Evolutionary conservation across 108 stramenopile species (phyloP), one percentile per base, ranked within the genome.

Genomic region (Craspedostauros australis): DNA sequence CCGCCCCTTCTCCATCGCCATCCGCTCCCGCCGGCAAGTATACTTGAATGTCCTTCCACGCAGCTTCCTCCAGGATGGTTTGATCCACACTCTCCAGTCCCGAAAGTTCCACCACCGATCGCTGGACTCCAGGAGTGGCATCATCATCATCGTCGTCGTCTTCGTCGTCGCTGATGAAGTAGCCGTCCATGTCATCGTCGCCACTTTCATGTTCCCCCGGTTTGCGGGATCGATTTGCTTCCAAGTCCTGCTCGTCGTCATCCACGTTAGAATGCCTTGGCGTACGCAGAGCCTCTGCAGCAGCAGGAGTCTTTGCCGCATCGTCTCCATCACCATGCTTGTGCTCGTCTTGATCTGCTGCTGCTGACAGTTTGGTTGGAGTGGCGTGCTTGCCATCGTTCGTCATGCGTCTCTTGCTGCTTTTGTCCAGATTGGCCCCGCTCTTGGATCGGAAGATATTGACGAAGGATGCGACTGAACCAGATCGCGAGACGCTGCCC

Each of bases 1-100:
- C 59, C 19, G 29, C 40, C n/a, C 43, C 57, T 3, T 25, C 25
- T 2, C 26, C 37, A 12, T 30, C n/a, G n/a, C n/a, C 26, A 9
- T 50, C 37, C 4, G 59, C 62, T 32, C 38, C 40, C 25, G 45
- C 49, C 9, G 50, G 31, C 27, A 77, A 74, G 5, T 77, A 8
- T 3, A 90, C 82, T 39, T 68, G 60, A 14, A 90, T 54, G 66
- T 90, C 88, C 26, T 61, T 68, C 82, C 82, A 82, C 1, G 66
- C 69, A 11, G 49, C 64, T 36, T 72, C 66, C 8, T 62, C 51
- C 4, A 19, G 40, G 1, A 14, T 31, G 2, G 43, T 47, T 9
- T 43, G 45, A 36, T 48, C 34, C 1, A 46, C 30, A 24, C 28
- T 37, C 38, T 7, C 25, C 31, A n/a, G 16, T 34, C 19, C 25